Base-by-base conservation (phyloP, 495 filamentous ascomycete genomes). In the Xylaria venustula region DNA sequence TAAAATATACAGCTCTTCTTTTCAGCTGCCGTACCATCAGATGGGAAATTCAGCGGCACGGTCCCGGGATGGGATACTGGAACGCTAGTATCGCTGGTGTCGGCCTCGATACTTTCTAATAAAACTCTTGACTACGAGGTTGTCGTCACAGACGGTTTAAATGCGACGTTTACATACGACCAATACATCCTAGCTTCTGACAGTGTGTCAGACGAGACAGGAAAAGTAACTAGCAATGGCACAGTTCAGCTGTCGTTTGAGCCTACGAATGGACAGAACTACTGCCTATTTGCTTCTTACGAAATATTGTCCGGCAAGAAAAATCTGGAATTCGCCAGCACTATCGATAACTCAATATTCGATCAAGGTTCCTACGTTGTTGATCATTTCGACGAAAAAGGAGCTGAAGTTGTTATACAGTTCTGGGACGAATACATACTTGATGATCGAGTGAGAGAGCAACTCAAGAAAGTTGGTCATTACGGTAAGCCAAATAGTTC, bases 351-450 rank as follows among this genome's bases (percentile, higher is more conserved):
- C 30, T 34, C 30, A 34, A 34, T 34, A 34, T 34, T 70, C 8
- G 26, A 69, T 12, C 74, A 75, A 46, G 73, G 73, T 7, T 71
- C 70, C 0, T 74, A 57, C 56, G 65, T 61, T 11, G 65, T 74
- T 0, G 73, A 74, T 54, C 72, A 75, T 63, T 74, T 70, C 58
- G 68, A 64, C 26, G 59, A 62, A 4, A 44, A 54, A 12, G 73
- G 73, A n/a, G 73, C 73, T 2, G 57, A 56, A 22, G 51, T 61
- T 1, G 62, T 60, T 22, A 66, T 48, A 1, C 62, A 73, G 37
- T 74, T 71, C 63, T 75, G 70, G 70, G 60, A 73, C 36, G 53
- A 70, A 7, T 58, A 67, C 22, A 55, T 74, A 22, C 60, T 75
- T 7, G 48, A 49, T 19, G 62, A 70, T 28, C 70, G 60, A 20